Conservation (phyloP, 305 asterid species). For the Ajuga reptans region DNA sequence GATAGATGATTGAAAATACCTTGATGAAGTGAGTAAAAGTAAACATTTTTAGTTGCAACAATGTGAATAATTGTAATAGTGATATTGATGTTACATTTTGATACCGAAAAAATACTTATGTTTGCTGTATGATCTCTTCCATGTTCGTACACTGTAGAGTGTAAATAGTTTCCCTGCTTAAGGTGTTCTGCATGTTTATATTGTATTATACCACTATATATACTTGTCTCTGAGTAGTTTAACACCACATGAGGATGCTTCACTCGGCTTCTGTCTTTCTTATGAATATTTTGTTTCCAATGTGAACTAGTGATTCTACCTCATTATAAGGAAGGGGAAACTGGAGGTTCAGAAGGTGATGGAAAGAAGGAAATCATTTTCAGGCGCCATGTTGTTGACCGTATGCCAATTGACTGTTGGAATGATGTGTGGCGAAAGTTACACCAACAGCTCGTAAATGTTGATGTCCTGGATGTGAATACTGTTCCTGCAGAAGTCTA, state of each 20-base stretch:
- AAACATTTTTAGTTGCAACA: neutral
- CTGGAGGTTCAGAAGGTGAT: constrained; percentile 36
- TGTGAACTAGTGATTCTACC: constrained; percentile 72
- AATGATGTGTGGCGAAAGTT: constrained; percentile 93
- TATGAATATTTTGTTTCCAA: constrained; percentile 16
- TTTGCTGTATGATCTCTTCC: constrained; percentile 7
- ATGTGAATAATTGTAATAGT: neutral
- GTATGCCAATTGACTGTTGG: constrained; percentile 96
- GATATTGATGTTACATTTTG: neutral
- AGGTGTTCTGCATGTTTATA: constrained; percentile 5
- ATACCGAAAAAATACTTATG: neutral
- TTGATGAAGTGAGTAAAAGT: neutral
- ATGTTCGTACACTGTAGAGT: neutral
- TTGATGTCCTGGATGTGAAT: constrained; percentile 71
- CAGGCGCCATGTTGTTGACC: constrained; percentile 78
- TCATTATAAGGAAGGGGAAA: constrained; percentile 57
- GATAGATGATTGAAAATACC: neutral
- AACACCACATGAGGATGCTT: neutral
- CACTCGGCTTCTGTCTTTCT: neutral
- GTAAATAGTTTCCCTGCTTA: neutral
- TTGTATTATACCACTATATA: neutral
- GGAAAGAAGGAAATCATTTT: constrained; percentile 49
- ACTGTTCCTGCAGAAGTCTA: constrained; percentile 67
- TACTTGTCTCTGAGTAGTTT: neutral
- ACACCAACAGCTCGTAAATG: constrained; percentile 91